Evolutionary conservation across 129 eudicot genomes (phyloP), one percentile per base, ranked within the genome.

Genomic region (Centaurea solstitialis): DNA sequence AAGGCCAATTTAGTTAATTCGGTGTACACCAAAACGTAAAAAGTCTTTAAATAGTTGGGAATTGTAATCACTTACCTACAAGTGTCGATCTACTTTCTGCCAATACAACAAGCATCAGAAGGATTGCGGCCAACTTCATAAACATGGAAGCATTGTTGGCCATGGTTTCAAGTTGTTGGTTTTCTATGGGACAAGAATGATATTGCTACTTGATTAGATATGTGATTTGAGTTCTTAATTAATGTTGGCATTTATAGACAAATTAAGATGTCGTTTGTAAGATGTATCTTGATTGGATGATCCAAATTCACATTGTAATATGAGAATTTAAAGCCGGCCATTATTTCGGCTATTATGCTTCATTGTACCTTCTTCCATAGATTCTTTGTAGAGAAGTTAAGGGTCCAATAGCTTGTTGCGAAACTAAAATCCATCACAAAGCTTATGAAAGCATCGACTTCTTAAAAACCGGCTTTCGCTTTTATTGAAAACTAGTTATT

Each of bases 121-220:
- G 74, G 15, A 9, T 43, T 1, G 78, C 28, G 11, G 15, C 84
- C 24, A 73, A 26, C 21, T 74, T 80, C 74, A 80, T 74, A 39
- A 72, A 80, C 75, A 30, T 28, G 67, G 79, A 65, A 73, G 84
- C 75, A 3, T 9, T 41, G 12, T 41, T 41, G 47, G 12, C 47
- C 84, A 80, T 79, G 65, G 24, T 22, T 73, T 80, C 33, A 21
- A 39, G 79, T 62, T 65, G 40, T 22, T 80, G 17, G 84, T 41
- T 20, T 79, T 70, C 35, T 79, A 4, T 68, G n/a, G 3, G 76
- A 11, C 38, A 24, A 18, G 28, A 57, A 28, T 8, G 21, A 59
- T 8, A 47, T 24, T 73, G 12, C 50, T 68, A 28, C 21, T 38
- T 72, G 37, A 33, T 33, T 33, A 33, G 79, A 73, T 76, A 33